Evolutionary conservation across 352 stramenopile genomes (phyloP).

Genomic region (Globisporangium solare): DNA sequence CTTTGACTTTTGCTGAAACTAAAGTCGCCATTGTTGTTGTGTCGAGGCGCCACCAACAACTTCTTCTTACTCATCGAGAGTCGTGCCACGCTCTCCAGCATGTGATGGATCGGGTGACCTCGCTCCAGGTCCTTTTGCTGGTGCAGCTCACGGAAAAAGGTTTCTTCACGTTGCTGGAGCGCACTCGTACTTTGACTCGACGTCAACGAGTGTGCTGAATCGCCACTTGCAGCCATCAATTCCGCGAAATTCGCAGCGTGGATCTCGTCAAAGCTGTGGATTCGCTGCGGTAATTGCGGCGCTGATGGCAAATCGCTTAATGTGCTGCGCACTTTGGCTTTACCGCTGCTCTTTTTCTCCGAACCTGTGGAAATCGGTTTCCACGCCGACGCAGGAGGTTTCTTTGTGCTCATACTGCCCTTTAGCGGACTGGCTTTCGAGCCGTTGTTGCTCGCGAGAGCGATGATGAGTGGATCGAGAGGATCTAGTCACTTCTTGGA

Average conservation of each 20-base stretch:
- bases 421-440: conserved; percentile 2
- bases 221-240: conserved; percentile 4
- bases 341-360: conserved; percentile 17
- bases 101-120: conserved; percentile 63
- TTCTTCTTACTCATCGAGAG: conserved; percentile 29
- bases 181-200: not conserved
- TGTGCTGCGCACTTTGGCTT: conserved; percentile 18
- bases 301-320: conserved; percentile 34
- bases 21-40: conserved; percentile 8
- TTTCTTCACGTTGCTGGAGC: conserved; percentile 44
- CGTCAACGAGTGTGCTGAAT: not conserved
- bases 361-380: conserved; percentile 35
- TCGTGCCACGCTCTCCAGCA: conserved; percentile 54
- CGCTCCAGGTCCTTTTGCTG: conserved; percentile 44
- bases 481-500: conserved; percentile 35
- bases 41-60: conserved; percentile 10
- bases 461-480: conserved; percentile 26
- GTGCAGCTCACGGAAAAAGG: conserved; percentile 69
- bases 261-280: conserved; percentile 47
- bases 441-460: conserved; percentile 5
- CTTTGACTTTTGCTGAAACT: conserved; percentile 32
- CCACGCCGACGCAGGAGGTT: conserved; percentile 51
- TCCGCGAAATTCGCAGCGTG: conserved; percentile 21
- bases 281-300: conserved; percentile 51
- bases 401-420: conserved; percentile 18